Evolutionary conservation across 2,329 filamentous ascomycete species (phyloP).

Genomic region (Zopfia rhizophila): DNA sequence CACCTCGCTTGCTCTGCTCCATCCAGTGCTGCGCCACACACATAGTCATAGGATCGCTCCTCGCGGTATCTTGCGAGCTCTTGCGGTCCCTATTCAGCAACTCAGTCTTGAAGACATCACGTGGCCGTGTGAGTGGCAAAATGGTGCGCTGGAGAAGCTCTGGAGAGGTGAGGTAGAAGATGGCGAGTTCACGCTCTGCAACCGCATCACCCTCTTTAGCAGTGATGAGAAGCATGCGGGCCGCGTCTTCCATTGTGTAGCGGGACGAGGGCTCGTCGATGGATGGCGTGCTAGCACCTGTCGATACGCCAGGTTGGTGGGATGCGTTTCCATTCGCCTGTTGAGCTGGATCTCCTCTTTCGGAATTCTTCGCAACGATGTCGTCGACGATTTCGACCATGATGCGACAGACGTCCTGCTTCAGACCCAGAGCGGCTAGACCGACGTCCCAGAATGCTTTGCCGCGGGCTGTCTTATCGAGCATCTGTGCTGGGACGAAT

Average conservation of each 20-base stretch:
- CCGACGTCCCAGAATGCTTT: constrained; percentile 93
- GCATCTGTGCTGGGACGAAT: constrained; percentile 66
- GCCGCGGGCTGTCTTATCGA: constrained; percentile 68
- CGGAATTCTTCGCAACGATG: constrained; percentile 75
- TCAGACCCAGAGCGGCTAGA: constrained; percentile 86
- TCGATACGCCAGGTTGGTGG: constrained; percentile 28
- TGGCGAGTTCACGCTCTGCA: constrained; percentile 90
- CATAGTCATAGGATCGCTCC: constrained; percentile 88
- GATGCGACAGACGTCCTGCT: constrained; percentile 85
- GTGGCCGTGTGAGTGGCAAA: constrained; percentile 82
- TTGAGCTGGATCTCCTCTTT: constrained; percentile 62
- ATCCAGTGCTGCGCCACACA: constrained; percentile 98
- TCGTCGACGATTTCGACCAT: constrained; percentile 81
- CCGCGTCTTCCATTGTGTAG: constrained; percentile 81
- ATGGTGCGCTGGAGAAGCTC: constrained; percentile 83
- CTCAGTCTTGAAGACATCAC: constrained; percentile 90
- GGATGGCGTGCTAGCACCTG: constrained; percentile 29
- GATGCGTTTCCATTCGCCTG: constrained; percentile 32
- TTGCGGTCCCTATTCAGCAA: constrained; percentile 74
- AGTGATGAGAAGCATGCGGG: constrained; percentile 89
- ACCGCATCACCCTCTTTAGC: constrained; percentile 91
- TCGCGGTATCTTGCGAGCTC: constrained; percentile 65
- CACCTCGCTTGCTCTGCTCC: constrained; percentile 86
- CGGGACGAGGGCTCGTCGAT: constrained; percentile 62
- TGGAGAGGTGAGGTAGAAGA: constrained; percentile 92